Base-by-base conservation (phyloP, 2,329 filamentous ascomycete genomes). In the Diaporthe citriasiana region DNA sequence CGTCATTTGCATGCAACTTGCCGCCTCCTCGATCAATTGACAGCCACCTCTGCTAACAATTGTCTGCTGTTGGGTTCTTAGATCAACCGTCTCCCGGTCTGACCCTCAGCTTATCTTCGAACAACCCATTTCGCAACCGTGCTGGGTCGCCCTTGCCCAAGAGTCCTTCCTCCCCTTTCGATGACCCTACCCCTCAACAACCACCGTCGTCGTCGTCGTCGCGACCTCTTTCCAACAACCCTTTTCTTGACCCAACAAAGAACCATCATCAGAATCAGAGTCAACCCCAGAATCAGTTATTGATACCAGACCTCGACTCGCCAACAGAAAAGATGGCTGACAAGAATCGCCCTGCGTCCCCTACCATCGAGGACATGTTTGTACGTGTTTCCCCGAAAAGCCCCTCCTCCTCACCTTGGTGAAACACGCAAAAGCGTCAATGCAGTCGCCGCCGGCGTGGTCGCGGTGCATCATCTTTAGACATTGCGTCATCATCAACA, bases 101-200 rank as follows among this genome's bases (percentile, higher is more conserved):
- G 81, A 86, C 89, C 71, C 85, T 93, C 82, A 93, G 91, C 83
- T 89, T 95, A 80, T 92, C 92, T 82, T 95, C 93, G 82, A 95
- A 95, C 88, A 95, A 95, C 82, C 93, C 93, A 76, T 95, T 91
- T 80, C 92, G 93, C 85, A 94, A 94, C 83, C 91, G 92, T 80
- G 90, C 92, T 77, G 86, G 87, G 50, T 94, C 93, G 76, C 92
- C 89, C 76, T 78, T 83, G 84, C 82, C 85, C 84, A 78, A 76
- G 30, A 79, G 76, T 70, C 80, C 79, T n/a, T 83, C 83, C 76
- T 92, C 89, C 77, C 91, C 89, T 76, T 91, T 91, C 80, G 89
- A 90, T 83, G 89, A 91, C 82, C 87, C 85, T 76, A 84, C 86
- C 78, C 84, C 86, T 78, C 71, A 71, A 70, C 65, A 59, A 73